phyloP scores from a whole-genome alignment of 805 yeast species.

The Zygosaccharomyces lentus region DNA sequence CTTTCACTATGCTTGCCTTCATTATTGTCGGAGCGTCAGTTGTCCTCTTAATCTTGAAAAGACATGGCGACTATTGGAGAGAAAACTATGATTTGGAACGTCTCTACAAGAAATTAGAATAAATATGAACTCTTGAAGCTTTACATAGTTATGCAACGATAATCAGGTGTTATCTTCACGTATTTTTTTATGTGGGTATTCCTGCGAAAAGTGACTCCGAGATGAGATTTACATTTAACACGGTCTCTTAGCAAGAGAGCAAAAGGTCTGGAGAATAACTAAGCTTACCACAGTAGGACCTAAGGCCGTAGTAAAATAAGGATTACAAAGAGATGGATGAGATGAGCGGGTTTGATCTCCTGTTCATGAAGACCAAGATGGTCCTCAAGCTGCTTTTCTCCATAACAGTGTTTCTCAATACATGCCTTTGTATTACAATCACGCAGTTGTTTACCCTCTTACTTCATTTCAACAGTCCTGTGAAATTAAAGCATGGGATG shows the following conservation, averaged over 20 bases:
- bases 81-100: conserved; percentile 55
- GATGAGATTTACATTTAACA: neutral
- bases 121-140: neutral
- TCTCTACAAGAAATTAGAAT: conserved; percentile 46
- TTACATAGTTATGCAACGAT: neutral
- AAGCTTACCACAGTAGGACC: neutral
- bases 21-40: conserved; percentile 43
- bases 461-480: conserved; percentile 25
- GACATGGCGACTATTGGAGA: conserved; percentile 57
- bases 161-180: neutral
- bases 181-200: neutral
- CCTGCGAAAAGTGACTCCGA: neutral
- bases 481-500: conserved; percentile 40
- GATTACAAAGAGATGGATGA: neutral
- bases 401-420: conserved; percentile 30
- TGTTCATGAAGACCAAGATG: conserved; percentile 12
- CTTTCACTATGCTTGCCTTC: conserved; percentile 64
- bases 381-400: conserved; percentile 18
- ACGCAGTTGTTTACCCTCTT: conserved; percentile 42
- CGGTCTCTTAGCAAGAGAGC: neutral
- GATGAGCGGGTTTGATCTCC: neutral
- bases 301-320: neutral
- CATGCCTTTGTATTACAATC: conserved; percentile 42
- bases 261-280: neutral
- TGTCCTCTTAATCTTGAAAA: conserved; percentile 46